Evolutionary conservation across 148 eudicot species (phyloP).

Genomic region (Rhododendron griersonianum): DNA sequence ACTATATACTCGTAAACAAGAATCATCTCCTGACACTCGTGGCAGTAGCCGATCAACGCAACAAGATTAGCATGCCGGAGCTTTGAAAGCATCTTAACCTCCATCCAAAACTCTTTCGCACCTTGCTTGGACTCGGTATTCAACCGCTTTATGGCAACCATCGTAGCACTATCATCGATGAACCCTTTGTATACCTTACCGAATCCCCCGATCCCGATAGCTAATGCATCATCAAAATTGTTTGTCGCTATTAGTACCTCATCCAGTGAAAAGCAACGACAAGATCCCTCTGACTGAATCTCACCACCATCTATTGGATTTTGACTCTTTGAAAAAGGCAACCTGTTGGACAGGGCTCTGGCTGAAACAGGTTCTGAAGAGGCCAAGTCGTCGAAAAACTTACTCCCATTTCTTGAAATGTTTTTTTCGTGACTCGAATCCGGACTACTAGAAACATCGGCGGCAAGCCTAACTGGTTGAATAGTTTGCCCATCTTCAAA

Average conservation of each 20-base stretch:
- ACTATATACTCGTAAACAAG: neutral
- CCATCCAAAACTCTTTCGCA: neutral
- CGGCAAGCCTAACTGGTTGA: neutral
- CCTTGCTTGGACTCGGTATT: neutral
- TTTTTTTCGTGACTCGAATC: neutral
- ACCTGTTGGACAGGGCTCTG: too few relatives aligned
- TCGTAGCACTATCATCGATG: neutral
- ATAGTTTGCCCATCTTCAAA: neutral
- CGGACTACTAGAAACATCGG: neutral
- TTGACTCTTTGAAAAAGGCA: neutral
- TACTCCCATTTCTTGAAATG: too few relatives aligned
- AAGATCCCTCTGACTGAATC: neutral
- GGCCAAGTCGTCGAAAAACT: too few relatives aligned
- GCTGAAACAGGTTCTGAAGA: too few relatives aligned
- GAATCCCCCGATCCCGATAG: neutral
- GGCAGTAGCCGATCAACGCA: neutral
- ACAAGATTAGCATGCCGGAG: neutral
- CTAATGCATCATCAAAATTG: neutral
- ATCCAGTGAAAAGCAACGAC: neutral
- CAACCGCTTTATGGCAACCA: slow-evolving; percentile 1
- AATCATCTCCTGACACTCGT: neutral
- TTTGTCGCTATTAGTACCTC: neutral
- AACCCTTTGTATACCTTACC: neutral
- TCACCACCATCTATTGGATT: neutral
- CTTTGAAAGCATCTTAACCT: neutral